These are phyloP conservation scores for Penicillium sp. DNA, from an alignment of 2,329 filamentous ascomycete species.

Conservation along the genomic window DNA sequence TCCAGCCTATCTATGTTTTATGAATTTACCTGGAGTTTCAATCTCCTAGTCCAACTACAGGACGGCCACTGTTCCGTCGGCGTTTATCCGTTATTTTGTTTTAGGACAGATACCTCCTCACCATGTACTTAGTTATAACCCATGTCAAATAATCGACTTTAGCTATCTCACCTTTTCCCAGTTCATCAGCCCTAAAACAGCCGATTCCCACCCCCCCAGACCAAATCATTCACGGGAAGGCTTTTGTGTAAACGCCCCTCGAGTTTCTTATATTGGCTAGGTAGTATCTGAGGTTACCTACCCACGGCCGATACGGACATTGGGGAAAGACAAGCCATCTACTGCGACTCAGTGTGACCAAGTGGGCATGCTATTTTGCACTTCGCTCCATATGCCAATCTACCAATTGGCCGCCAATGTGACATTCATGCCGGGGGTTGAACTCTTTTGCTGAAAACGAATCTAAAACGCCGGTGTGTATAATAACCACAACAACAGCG, in stretches of 20 bases:
- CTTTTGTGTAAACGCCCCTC: background rate
- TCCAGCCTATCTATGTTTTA: background rate
- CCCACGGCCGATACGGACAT: background rate
- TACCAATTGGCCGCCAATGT: constrained; percentile 3
- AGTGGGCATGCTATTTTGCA: background rate
- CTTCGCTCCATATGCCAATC: background rate
- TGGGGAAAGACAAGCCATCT: background rate
- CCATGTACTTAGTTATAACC: constrained; percentile 32
- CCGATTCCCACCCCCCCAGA: background rate
- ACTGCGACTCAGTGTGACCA: constrained; percentile 19
- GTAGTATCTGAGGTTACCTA: background rate
- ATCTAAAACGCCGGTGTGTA: background rate
- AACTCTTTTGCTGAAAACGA: background rate
- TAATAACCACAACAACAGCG: background rate
- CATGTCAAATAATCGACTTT: constrained; percentile 22
- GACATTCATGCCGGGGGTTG: background rate
- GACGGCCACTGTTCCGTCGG: constrained; percentile 10
- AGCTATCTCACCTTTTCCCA: background rate
- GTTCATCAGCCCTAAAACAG: background rate
- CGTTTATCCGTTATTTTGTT: constrained; percentile 14
- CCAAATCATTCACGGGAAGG: background rate
- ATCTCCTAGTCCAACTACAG: constrained; percentile 4
- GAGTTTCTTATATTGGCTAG: background rate
- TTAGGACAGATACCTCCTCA: constrained; percentile 36
- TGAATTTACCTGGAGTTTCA: constrained; percentile 5